A percentile compares a stretch with the other conserved stretches of the same genome.
Evolutionary conservation across 371 early-diverging fungal species (phyloP).

Genomic region (Apophysomyces elegans): DNA sequence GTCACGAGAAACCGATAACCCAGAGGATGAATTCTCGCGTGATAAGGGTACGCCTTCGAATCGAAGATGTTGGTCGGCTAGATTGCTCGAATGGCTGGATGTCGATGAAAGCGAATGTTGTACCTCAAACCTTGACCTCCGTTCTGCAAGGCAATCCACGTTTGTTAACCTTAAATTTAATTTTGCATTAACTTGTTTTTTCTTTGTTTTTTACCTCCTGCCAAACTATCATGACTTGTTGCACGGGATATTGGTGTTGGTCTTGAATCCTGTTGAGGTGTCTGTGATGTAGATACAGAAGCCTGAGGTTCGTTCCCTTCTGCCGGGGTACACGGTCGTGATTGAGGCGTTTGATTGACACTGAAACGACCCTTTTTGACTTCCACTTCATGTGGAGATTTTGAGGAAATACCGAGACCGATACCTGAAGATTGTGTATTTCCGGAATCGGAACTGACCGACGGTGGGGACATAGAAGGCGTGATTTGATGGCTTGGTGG

Average conservation of each 20-base stretch:
- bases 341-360: slow-evolving; percentile 43
- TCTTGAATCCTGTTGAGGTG: slow-evolving; percentile 10
- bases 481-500: slow-evolving; percentile 34
- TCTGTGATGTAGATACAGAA: slow-evolving; percentile 6
- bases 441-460: slow-evolving; percentile 11
- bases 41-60: slow-evolving; percentile 32
- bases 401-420: slow-evolving; percentile 8
- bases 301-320: slow-evolving; percentile 9
- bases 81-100: slow-evolving; percentile 14
- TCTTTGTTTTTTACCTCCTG: slow-evolving; percentile 3
- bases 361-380: slow-evolving; percentile 69
- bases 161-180: neutral
- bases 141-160: slow-evolving; percentile 12
- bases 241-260: slow-evolving; percentile 18
- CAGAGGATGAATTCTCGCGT: slow-evolving; percentile 46
- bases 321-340: slow-evolving; percentile 7
- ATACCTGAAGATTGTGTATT: slow-evolving; percentile 3
- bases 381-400: slow-evolving; percentile 33
- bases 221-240: slow-evolving; percentile 21
- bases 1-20: slow-evolving; percentile 25
- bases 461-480: slow-evolving; percentile 11
- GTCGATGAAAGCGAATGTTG: slow-evolving; percentile 14
- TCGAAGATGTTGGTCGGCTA: slow-evolving; percentile 23
- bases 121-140: slow-evolving; percentile 29
- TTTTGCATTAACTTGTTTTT: too few relatives aligned